phyloP scores from a whole-genome alignment of 768 basidiomycete genomes.

The Russula lepida region DNA sequence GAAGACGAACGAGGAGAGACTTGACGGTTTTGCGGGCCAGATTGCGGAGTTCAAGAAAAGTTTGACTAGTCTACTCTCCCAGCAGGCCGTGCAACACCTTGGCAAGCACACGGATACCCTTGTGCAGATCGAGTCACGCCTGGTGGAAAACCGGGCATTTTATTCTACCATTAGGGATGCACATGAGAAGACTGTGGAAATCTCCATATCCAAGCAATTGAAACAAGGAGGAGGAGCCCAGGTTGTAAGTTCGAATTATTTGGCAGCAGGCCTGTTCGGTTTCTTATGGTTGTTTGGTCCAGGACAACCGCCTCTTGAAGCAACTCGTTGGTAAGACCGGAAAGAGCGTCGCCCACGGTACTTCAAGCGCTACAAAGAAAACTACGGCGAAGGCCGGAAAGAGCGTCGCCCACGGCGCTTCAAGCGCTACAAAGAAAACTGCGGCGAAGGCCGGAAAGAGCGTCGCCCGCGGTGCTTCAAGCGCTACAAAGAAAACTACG shows the following conservation, averaged over 20 bases:
- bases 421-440: background rate
- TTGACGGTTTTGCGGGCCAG: background rate
- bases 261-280: too few relatives aligned
- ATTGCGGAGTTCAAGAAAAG: background rate
- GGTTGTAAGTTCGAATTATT: background rate
- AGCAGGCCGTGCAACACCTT: conserved; percentile 1
- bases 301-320: conserved; percentile 1
- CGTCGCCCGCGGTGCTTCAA: background rate
- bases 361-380: background rate
- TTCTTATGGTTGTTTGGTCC: background rate
- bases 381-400: background rate
- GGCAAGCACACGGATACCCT: background rate
- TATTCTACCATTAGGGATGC: too few relatives aligned
- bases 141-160: background rate
- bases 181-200: background rate
- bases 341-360: background rate
- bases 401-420: background rate
- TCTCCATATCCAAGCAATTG: background rate
- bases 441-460: background rate
- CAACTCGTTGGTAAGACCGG: background rate
- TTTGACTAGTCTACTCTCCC: conserved; percentile 1
- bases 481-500: background rate
- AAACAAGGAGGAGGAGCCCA: conserved; percentile 2
- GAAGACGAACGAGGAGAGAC: background rate
- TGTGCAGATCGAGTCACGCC: background rate